These are phyloP conservation scores for Cyclotella choctawhatcheeana DNA, from an alignment of 108 stramenopile species.

Conservation along the genomic window DNA sequence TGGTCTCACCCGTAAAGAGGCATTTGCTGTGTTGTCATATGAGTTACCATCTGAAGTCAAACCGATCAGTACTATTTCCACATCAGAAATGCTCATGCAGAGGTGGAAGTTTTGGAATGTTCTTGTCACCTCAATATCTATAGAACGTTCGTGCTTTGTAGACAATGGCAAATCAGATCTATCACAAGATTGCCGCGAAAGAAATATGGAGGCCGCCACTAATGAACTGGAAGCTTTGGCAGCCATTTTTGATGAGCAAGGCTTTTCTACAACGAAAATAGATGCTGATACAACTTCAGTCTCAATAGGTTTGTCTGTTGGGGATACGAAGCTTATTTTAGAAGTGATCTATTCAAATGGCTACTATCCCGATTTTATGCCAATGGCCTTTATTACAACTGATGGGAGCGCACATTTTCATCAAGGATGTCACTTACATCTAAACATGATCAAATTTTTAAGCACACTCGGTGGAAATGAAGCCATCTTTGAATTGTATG, in stretches of 20 bases:
- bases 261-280: slow-evolving; percentile 29
- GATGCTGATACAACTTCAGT: slow-evolving; percentile 28
- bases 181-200: slow-evolving; percentile 12
- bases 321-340: slow-evolving; percentile 25
- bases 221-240: slow-evolving; percentile 80
- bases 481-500: slow-evolving; percentile 73
- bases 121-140: slow-evolving; percentile 34
- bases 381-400: slow-evolving; percentile 40
- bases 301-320: slow-evolving; percentile 42
- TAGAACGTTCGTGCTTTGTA: slow-evolving; percentile 19
- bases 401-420: slow-evolving; percentile 17
- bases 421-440: slow-evolving; percentile 20
- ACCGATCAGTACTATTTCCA: background rate
- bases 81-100: slow-evolving; percentile 7
- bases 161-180: slow-evolving; percentile 22
- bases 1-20: slow-evolving; percentile 59
- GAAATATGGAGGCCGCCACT: slow-evolving; percentile 45
- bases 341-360: slow-evolving; percentile 47
- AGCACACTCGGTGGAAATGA: slow-evolving; percentile 39
- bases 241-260: slow-evolving; percentile 71
- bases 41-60: slow-evolving; percentile 3
- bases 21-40: slow-evolving; percentile 33
- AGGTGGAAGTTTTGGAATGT: slow-evolving; percentile 50
- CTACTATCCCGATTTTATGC: slow-evolving; percentile 41
- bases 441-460: slow-evolving; percentile 39